Evolutionary conservation across 352 stramenopile species (phyloP).

Genomic region (Globisporangium cederbergense): DNA sequence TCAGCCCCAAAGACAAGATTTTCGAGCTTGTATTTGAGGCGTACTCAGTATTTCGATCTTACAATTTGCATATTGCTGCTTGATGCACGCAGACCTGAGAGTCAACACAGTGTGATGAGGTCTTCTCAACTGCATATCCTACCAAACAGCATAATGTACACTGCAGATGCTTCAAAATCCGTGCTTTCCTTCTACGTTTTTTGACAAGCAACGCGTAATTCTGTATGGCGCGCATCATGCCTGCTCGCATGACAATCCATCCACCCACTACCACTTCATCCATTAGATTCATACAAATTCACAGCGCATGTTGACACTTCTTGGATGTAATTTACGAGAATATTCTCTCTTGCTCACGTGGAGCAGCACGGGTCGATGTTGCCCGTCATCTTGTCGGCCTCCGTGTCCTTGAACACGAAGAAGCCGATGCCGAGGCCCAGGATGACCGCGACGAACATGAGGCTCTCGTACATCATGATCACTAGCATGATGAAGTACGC

Average conservation of each 20-base stretch:
- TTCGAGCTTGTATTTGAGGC: neutral
- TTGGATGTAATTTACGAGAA: neutral
- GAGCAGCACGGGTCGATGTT: constrained; percentile 81
- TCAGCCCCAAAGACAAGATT: constrained; percentile 13
- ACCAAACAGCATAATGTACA: neutral
- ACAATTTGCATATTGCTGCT: neutral
- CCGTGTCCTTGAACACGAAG: constrained; percentile 81
- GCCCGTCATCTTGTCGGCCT: constrained; percentile 58
- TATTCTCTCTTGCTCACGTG: constrained; percentile 28
- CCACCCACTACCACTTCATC: neutral
- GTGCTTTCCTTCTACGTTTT: neutral
- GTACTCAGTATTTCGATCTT: neutral
- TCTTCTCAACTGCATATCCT: neutral
- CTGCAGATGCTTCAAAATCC: neutral
- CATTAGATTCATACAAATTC: neutral
- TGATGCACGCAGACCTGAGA: neutral
- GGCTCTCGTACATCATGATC: constrained; percentile 83
- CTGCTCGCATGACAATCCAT: neutral
- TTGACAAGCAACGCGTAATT: neutral
- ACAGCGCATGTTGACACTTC: neutral
- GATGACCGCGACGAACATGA: constrained; percentile 78
- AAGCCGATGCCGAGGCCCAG: constrained; percentile 71
- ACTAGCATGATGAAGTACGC: constrained; percentile 86
- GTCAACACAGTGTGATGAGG: no score
- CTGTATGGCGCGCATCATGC: neutral